Base-by-base conservation (phyloP, 495 filamentous ascomycete species). In the Rhizodiscina lignyota region DNA sequence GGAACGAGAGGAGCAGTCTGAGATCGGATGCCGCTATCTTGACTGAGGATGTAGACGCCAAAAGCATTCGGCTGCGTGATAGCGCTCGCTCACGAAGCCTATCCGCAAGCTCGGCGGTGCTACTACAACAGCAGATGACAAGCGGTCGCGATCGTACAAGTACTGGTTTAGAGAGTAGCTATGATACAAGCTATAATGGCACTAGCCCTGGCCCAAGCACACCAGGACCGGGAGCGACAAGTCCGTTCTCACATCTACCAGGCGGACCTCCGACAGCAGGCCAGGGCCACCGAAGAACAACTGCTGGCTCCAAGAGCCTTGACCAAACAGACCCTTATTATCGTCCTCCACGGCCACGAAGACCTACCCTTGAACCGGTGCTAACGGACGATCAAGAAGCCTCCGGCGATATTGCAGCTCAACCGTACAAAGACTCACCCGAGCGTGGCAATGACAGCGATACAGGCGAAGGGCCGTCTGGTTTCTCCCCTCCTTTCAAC, bases 11-110 rank as follows among this genome's bases (percentile, higher is more conserved):
- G 11, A 71, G 81, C 39, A 87, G 80, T 45, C 72, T 86, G 54
- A 68, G 76, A 6, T 92, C 83, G 12, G 77, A 73, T 47, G 75
- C 79, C 17, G 81, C 75, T 10, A 92, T 94, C 66, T 55, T 92
- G 23, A 63, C 15, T 26, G 60, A 69, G 32, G 71, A 76, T 12
- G 67, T 68, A 29, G 65, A 72, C 8, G 60, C 68, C 20, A 74
- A 83, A 43, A 68, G 68, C n/a, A 68, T 74, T 18, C 80, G 79
- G 38, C 62, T 73, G 23, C 67, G 70, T 30, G 66, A 60, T 12
- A 77, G 74, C 8, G 18, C 30, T 11, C 68, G 82, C 26, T 60
- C 81, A 5, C 63, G 85, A 43, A 93, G 85, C 58, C 61, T 87
- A 43, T 92, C 83, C 4, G 83, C 76, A 1, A 92, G 81, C 53